Evolutionary conservation across 202 grass and related monocot genomes (phyloP).

Genomic region (Thinopyrum obtusiflorum): DNA sequence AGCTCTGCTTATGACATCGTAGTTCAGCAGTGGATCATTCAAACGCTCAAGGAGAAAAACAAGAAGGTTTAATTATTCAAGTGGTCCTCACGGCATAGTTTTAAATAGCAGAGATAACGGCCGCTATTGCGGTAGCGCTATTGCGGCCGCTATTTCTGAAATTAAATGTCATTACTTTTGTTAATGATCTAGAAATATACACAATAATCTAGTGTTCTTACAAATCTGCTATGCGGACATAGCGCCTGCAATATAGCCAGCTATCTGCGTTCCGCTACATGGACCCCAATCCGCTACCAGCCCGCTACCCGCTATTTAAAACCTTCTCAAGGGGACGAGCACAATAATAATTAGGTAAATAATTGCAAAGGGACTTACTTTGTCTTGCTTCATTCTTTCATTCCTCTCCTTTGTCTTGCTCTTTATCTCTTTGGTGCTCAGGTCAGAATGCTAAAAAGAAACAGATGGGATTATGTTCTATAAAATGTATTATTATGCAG

Average conservation of each 20-base stretch:
- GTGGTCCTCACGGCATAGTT: too few relatives aligned
- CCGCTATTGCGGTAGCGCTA: too few relatives aligned
- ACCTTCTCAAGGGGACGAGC: background rate
- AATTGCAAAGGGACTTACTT: conserved; percentile 26
- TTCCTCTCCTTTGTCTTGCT: conserved; percentile 49
- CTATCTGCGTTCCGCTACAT: too few relatives aligned
- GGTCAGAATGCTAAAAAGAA: conserved; percentile 43
- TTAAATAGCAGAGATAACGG: too few relatives aligned
- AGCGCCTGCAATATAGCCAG: too few relatives aligned
- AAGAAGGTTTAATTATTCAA: background rate
- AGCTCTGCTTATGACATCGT: background rate
- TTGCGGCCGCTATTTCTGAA: too few relatives aligned
- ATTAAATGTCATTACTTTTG: too few relatives aligned
- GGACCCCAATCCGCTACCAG: too few relatives aligned
- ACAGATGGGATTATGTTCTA: background rate
- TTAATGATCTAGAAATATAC: too few relatives aligned
- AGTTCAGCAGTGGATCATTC: background rate
- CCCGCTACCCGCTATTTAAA: too few relatives aligned
- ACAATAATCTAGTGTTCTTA: too few relatives aligned
- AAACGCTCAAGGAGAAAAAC: background rate
- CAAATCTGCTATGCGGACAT: too few relatives aligned
- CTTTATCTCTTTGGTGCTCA: conserved; percentile 32
- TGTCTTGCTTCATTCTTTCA: conserved; percentile 38
- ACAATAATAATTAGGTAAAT: background rate
- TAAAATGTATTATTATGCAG: background rate